phyloP scores from a whole-genome alignment of 371 early-diverging fungal genomes.

The Mucor velutinosus region DNA sequence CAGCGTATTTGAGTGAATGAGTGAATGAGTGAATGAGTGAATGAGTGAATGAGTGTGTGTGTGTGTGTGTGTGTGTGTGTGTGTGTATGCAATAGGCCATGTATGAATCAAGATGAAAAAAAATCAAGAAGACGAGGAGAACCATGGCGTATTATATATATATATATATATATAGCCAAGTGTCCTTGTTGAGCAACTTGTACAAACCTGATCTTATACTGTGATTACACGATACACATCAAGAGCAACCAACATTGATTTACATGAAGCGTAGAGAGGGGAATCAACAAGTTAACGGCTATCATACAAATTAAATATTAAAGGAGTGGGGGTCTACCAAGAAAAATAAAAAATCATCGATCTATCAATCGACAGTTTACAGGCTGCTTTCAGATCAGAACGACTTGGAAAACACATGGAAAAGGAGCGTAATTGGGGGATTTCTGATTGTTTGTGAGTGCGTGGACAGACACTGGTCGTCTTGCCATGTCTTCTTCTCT shows the following conservation, averaged over 20 bases:
- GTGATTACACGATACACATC: neutral
- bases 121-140: neutral
- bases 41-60: too few relatives aligned
- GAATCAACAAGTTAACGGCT: neutral
- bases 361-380: neutral
- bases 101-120: neutral
- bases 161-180: neutral
- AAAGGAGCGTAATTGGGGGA: slow-evolving; percentile 5
- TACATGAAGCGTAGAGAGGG: neutral
- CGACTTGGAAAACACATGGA: slow-evolving; percentile 9
- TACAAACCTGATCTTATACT: neutral
- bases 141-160: neutral
- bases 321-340: neutral
- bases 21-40: too few relatives aligned
- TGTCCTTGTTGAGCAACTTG: neutral
- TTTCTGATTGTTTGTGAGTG: neutral
- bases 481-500: too few relatives aligned
- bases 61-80: too few relatives aligned
- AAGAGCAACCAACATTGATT: neutral
- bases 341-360: neutral
- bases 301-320: slow-evolving; percentile 1
- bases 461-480: neutral
- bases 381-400: slow-evolving; percentile 1
- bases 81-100: neutral
- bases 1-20: neutral